Percentiles rank a stretch among this genome's conserved stretches.
phyloP scores from a whole-genome alignment of 345 rosid genomes.

The Firmiana major region DNA sequence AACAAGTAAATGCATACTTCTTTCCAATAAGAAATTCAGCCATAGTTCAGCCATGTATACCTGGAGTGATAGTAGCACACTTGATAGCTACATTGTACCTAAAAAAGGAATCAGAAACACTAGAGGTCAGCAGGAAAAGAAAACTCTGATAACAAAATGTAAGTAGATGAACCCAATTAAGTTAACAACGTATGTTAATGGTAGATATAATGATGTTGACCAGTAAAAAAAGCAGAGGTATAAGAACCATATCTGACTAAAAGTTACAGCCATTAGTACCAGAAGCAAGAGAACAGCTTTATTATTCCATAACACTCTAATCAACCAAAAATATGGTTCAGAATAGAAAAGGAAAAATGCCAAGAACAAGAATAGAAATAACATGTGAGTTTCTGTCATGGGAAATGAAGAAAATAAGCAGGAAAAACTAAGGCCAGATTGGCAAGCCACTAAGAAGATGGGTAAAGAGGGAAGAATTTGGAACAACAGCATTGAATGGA shows the following conservation, averaged over 20 bases:
- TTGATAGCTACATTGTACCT: conserved; percentile 98
- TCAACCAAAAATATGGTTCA: neutral
- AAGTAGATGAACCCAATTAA: neutral
- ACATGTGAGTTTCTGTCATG: neutral
- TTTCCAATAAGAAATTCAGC: neutral
- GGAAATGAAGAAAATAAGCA: neutral
- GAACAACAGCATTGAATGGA: neutral
- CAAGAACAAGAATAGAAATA: neutral
- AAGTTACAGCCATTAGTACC: neutral
- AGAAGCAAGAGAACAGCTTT: neutral
- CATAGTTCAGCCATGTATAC: conserved; percentile 33
- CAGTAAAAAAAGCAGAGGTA: neutral
- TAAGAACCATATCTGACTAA: neutral
- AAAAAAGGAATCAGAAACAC: conserved; percentile 6
- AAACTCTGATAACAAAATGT: neutral
- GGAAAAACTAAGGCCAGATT: neutral
- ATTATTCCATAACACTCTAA: neutral
- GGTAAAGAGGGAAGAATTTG: neutral
- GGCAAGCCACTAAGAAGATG: neutral
- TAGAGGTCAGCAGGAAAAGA: neutral
- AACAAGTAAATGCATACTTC: neutral
- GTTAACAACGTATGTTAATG: neutral
- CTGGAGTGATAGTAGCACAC: conserved; percentile 99
- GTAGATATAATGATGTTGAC: neutral
- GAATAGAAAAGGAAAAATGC: neutral